Evolutionary conservation across 306 rosid species (phyloP).

Genomic region (Casuarina cunninghamiana): DNA sequence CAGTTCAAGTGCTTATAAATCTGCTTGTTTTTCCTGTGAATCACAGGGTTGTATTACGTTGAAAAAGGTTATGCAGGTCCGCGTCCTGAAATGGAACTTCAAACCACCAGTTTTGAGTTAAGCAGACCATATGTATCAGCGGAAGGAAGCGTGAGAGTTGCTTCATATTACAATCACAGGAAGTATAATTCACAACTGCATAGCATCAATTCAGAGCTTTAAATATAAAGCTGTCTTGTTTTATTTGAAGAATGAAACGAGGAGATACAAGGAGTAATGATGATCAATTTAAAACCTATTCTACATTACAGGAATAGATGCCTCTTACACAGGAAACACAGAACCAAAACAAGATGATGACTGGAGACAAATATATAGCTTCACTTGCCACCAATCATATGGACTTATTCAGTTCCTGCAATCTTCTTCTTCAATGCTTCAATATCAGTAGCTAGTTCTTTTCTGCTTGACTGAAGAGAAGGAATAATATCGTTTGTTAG

Average conservation of each 20-base stretch:
- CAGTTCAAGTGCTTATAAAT: too few species aligned
- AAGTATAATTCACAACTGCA: constrained; percentile 10
- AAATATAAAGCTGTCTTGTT: constrained; percentile 39
- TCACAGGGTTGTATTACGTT: too few species aligned
- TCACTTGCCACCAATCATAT: constrained; percentile 18
- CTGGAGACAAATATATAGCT: constrained; percentile 23
- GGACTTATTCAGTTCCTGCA: constrained; percentile 74
- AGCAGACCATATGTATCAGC: constrained; percentile 31
- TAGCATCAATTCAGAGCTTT: constrained; percentile 16
- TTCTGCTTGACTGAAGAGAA: constrained; percentile 79
- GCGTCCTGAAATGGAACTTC: too few species aligned
- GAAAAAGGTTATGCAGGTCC: too few species aligned
- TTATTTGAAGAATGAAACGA: constrained; percentile 39
- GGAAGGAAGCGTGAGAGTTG: constrained; percentile 79
- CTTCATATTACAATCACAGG: constrained; percentile 37
- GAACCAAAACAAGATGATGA: constrained; percentile 43
- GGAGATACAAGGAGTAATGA: constrained; percentile 38
- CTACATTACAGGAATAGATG: constrained; percentile 55
- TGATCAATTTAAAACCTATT: constrained; percentile 42
- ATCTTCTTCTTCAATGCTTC: constrained; percentile 91
- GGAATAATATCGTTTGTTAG: constrained; percentile 16
- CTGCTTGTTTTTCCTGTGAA: too few species aligned
- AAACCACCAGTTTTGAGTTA: too few species aligned
- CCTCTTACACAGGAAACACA: constrained; percentile 48
- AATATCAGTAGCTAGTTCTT: constrained; percentile 84